Percentiles rank a stretch among this genome's conserved stretches.
Conservation (phyloP, 768 basidiomycete genomes). For the Mycena chlorophos region DNA sequence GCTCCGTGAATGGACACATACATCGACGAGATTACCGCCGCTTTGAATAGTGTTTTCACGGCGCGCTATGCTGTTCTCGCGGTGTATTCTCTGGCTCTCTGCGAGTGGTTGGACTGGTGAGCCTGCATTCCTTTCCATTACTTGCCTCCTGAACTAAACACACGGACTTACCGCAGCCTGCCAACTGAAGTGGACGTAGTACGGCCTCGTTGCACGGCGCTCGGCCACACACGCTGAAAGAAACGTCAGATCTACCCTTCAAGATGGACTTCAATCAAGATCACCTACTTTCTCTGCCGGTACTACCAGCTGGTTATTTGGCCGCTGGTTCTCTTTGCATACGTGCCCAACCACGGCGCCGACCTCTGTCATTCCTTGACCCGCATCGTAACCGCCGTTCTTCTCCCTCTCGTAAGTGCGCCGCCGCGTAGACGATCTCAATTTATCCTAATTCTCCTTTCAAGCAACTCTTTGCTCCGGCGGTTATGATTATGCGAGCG, state of each 20-base stretch:
- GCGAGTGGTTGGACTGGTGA: constrained; percentile 41
- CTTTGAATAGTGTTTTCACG: constrained; percentile 19
- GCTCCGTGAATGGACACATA: constrained; percentile 5
- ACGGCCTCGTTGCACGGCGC: constrained; percentile 16
- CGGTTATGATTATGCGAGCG: constrained; percentile 46
- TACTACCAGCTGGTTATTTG: constrained; percentile 43
- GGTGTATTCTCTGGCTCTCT: constrained; percentile 33
- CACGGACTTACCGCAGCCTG: constrained; percentile 22
- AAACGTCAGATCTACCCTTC: constrained; percentile 39
- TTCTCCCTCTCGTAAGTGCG: constrained; percentile 36
- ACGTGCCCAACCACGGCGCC: constrained; percentile 35
- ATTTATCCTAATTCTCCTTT: neutral
- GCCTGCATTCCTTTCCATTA: constrained; percentile 19
- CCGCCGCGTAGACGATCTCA: neutral
- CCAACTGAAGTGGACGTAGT: constrained; percentile 37
- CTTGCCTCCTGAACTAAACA: neutral
- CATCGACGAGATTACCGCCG: neutral
- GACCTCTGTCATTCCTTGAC: constrained; percentile 33
- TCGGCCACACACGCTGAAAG: no score
- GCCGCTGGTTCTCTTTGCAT: constrained; percentile 40
- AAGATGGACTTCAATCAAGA: constrained; percentile 41
- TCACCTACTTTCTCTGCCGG: constrained; percentile 41
- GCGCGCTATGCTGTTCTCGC: constrained; percentile 36
- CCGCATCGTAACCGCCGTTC: constrained; percentile 32
- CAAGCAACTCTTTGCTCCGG: constrained; percentile 46